Conservation (phyloP, 140 eudicot genomes). For the Senecio squalidus region DNA sequence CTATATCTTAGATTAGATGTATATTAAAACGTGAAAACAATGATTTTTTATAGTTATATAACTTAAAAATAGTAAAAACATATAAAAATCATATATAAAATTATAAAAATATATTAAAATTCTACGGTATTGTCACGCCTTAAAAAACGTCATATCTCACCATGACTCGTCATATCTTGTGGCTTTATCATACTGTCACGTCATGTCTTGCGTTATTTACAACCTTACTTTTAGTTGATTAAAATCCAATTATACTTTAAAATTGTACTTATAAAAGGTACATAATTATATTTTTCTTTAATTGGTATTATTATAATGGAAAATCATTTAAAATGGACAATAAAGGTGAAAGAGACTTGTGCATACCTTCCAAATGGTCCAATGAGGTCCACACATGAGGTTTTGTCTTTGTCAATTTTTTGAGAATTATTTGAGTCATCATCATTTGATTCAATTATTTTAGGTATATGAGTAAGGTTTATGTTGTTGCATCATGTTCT, state of each 20-base stretch:
- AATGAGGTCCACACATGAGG: slow-evolving; percentile 17
- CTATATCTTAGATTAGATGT: too few species aligned
- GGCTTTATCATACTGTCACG: too few species aligned
- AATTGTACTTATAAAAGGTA: neutral
- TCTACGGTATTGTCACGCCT: too few species aligned
- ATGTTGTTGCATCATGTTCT: slow-evolving; percentile 2
- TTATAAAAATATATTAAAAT: neutral
- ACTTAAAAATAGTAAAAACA: too few species aligned
- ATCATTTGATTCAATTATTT: slow-evolving; percentile 16
- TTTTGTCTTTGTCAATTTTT: neutral
- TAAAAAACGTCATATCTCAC: too few species aligned
- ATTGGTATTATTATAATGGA: neutral
- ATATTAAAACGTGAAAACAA: too few species aligned
- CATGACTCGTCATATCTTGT: too few species aligned
- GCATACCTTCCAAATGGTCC: slow-evolving; percentile 11
- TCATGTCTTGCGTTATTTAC: too few species aligned
- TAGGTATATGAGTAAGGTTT: neutral
- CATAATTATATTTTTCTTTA: neutral
- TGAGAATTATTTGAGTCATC: slow-evolving; percentile 7
- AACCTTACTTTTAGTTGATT: neutral
- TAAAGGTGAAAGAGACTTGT: slow-evolving; percentile 3
- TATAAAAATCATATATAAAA: too few species aligned
- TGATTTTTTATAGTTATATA: too few species aligned
- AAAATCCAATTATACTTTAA: neutral
- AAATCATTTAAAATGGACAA: slow-evolving; percentile 3